Base-by-base conservation (phyloP, 192 early-diverging fungal genomes). In the Funneliformis geosporum region DNA sequence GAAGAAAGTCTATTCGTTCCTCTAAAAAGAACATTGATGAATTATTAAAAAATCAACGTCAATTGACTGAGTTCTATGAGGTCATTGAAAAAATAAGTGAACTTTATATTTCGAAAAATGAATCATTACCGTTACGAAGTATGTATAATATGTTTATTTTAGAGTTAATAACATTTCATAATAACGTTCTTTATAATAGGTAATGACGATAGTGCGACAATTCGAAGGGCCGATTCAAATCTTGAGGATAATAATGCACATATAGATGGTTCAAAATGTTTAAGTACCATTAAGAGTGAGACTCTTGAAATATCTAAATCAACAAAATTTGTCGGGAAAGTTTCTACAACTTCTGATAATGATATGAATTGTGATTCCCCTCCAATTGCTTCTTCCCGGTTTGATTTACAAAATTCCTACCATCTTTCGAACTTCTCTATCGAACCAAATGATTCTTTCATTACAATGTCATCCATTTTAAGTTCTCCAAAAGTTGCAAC, bases 381-480 rank as follows among this genome's bases (percentile, higher is more conserved):
- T 55, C 6, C 21, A 55, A 16, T n/a, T 55, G 21, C 16, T n/a
- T 55, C 16, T n/a, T 55, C 50, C 50, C 18, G 16, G 14, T 55
- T 55, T 55, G 16, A 55, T 44, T 70, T n/a, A 70, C n/a, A n/a
- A 42, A 10, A 66, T 66, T 66, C 64, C 10, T 66, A 66, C 33
- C 64, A 66, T 16, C 33, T 66, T 33, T 66, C 64, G 16, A 66
- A 38, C 11, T 28, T 66, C 25, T 66, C 64, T 27, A 28, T 66
- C 5, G 12, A 33, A 66, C 25, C 64, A 33, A 33, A 66, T 66
- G 64, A 66, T 66, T 66, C 64, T 66, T 66, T 66, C 33, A 66
- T 66, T 16, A 66, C 64, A 33, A 66, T 33, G n/a, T 60, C 59
- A n/a, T 60, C 59, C 14, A 4, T 14, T 60, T 0, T 60, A 60